Evolutionary conservation across 768 basidiomycete genomes (phyloP).

Genomic region (Xerocomellus chrysenteron): DNA sequence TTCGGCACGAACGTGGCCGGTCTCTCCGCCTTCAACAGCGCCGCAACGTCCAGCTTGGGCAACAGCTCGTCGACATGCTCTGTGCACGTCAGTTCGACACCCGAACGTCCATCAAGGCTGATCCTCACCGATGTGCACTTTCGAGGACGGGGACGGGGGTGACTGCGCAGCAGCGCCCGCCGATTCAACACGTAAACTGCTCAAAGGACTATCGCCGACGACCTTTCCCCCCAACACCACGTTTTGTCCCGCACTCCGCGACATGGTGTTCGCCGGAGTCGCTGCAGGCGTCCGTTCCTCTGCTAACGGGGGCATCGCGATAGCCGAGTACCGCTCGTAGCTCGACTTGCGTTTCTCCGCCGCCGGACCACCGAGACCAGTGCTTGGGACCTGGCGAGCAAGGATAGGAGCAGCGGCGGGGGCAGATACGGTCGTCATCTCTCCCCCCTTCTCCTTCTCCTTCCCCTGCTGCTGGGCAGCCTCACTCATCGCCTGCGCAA

Average conservation of each 20-base stretch:
- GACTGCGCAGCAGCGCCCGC: neutral
- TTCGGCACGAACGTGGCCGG: constrained; percentile 21
- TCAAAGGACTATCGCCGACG: constrained; percentile 10
- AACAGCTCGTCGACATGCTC: constrained; percentile 44
- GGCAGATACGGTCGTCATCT: neutral
- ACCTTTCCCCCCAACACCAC: constrained; percentile 2
- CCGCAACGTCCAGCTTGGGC: constrained; percentile 48
- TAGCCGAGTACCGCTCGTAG: constrained; percentile 63
- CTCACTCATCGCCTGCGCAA: constrained; percentile 60
- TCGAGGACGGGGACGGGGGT: neutral
- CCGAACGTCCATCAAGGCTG: neutral
- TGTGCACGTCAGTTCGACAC: constrained; percentile 14
- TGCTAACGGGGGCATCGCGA: constrained; percentile 60
- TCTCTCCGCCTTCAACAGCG: constrained; percentile 37
- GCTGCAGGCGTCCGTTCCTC: constrained; percentile 64
- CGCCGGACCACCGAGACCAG: constrained; percentile 20
- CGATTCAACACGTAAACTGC: constrained; percentile 9
- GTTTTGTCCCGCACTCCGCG: constrained; percentile 28
- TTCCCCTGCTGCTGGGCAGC: constrained; percentile 21
- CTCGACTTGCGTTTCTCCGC: constrained; percentile 64
- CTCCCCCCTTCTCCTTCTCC: neutral
- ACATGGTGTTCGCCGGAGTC: constrained; percentile 55
- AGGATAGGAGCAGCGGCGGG: neutral
- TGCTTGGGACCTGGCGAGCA: constrained; percentile 14
- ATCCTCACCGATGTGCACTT: constrained; percentile 37